Base-by-base conservation (phyloP, 352 stramenopile genomes). In the Aphanomyces cochlioides region DNA sequence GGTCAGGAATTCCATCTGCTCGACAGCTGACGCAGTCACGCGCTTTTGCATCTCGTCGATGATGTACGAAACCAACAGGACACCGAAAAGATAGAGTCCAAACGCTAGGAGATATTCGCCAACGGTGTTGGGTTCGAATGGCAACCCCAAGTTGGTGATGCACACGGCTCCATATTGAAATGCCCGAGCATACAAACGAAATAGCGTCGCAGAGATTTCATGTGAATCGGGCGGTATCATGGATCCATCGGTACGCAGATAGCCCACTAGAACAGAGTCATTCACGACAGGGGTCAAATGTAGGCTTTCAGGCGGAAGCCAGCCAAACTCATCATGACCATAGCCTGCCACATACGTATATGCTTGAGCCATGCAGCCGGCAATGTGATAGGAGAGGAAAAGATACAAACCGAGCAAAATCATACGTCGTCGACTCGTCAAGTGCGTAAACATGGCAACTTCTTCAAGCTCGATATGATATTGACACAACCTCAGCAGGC, bases 41-140 rank as follows among this genome's bases (percentile, higher is more conserved):
- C 80, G 73, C 67, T 90, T 90, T 71, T 90, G 83, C 7, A 89
- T 81, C 15, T 89, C 88, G 68, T 90, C 81, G 1, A 90, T 80
- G 15, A 86, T 81, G 21, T 85, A 79, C 6, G 81, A 82, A 0
- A 82, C 87, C 65, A 89, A 85, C 56, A 90, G 83, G 54, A 90
- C 88, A 0, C 81, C 83, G 28, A 78, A 88, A 7, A 90, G 56
- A 79, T 88, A 89, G 69, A 89, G 86, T 0, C 81, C 10, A 13
- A 90, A 69, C 13, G 81, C 81, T 5, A 79, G 41, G 0, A 71
- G 69, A 34, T 86, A 87, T 54, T 90, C 80, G 1, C 45, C 71
- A n/a, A 88, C 74, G 10, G 74, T 89, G 0, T 45, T 74, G 3
- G 83, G 83, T 38, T 88, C 81, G 1, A 88, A 79, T 0, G 80